Percentiles rank a stretch among this genome's conserved stretches.
phyloP scores from a whole-genome alignment of 2,329 filamentous ascomycete genomes.

The Colletotrichum somersetense region DNA sequence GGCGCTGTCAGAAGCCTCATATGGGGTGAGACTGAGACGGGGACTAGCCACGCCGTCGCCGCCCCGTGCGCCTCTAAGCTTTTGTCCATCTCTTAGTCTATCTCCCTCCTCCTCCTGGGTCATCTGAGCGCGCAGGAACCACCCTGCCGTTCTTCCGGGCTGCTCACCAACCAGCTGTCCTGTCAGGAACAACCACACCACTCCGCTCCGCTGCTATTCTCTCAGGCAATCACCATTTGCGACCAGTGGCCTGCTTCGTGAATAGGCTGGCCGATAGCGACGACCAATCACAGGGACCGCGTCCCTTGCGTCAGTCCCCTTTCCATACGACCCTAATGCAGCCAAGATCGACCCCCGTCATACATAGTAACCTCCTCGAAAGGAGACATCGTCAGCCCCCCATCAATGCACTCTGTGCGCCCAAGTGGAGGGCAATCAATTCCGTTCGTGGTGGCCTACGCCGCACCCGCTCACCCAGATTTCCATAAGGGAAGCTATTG shows the following conservation, averaged over 20 bases:
- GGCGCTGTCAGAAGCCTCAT: slow-evolving; percentile 6
- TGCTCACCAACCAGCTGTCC: not conserved
- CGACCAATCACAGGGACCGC: slow-evolving; percentile 26
- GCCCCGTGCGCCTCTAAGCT: slow-evolving; percentile 25
- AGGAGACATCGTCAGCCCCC: slow-evolving; percentile 8
- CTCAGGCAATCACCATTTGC: not conserved
- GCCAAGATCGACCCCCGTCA: slow-evolving; percentile 27
- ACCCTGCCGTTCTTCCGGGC: not conserved
- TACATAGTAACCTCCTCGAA: not conserved
- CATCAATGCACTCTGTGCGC: not conserved
- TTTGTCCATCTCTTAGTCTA: not conserved
- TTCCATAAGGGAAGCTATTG: not conserved
- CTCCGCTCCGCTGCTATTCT: no score
- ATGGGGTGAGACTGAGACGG: not conserved
- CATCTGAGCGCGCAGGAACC: not conserved
- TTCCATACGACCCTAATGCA: slow-evolving; percentile 33
- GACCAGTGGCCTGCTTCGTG: not conserved
- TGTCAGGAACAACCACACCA: not conserved
- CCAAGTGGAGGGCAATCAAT: not conserved
- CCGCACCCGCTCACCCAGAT: slow-evolving; percentile 17
- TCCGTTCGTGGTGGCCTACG: slow-evolving; percentile 2
- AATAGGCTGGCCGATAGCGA: slow-evolving; percentile 6
- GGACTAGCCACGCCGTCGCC: slow-evolving; percentile 34
- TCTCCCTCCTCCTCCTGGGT: not conserved
- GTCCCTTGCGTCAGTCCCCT: slow-evolving; percentile 36